Conservation (phyloP, 2,329 filamentous ascomycete species). For the Phialophora chinensis region DNA sequence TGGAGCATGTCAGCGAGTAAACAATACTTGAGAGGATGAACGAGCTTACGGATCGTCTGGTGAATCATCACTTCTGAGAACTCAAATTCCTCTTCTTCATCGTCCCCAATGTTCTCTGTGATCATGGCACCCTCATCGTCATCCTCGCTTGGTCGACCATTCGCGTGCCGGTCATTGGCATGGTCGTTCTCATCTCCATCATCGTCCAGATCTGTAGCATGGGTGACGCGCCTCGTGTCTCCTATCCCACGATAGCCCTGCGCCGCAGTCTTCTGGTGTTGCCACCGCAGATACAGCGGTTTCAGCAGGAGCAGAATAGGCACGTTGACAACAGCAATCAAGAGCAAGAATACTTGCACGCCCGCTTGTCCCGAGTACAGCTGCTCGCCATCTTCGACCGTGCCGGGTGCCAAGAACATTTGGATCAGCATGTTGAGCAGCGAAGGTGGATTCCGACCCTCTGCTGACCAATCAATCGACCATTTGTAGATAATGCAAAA, state of each 20-base stretch:
- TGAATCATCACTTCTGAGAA: conserved; percentile 98
- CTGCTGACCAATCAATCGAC: conserved; percentile 82
- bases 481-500: conserved; percentile 97
- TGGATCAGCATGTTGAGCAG: conserved; percentile 99
- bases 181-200: conserved; percentile 60
- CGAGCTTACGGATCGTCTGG: conserved; percentile 85
- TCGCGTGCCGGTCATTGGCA: conserved; percentile 47
- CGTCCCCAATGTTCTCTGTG: conserved; percentile 76
- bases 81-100: conserved; percentile 95
- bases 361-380: conserved; percentile 78
- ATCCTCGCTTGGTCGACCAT: conserved; percentile 71
- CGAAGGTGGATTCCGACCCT: conserved; percentile 74
- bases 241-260: conserved; percentile 92
- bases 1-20: neutral
- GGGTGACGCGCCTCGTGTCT: conserved; percentile 78
- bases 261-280: conserved; percentile 87
- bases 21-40: neutral
- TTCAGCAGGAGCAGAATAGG: conserved; percentile 92
- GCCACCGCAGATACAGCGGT: conserved; percentile 90
- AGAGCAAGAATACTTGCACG: conserved; percentile 78
- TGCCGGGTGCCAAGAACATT: conserved; percentile 94
- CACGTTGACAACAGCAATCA: conserved; percentile 84
- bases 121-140: conserved; percentile 89
- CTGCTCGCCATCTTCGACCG: conserved; percentile 66
- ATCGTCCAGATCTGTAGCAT: conserved; percentile 87